A percentile compares a stretch with the other conserved stretches of the same genome.
Conservation (phyloP, 164 flowering plant genomes). For the Nymphaea thermarum region DNA sequence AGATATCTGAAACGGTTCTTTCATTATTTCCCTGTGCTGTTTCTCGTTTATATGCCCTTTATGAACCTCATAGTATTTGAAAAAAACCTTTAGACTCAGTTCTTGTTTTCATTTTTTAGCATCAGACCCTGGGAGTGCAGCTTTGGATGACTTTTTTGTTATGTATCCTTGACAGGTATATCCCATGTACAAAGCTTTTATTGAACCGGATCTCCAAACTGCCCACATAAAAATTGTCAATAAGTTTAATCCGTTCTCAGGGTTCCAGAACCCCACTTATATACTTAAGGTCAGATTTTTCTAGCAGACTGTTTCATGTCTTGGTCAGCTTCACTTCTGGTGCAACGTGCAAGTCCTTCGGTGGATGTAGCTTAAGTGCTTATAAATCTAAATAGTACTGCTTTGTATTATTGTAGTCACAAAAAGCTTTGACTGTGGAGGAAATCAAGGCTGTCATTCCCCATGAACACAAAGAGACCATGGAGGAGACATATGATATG, state of each 20-base stretch:
- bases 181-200: conserved; percentile 98
- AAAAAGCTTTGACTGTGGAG: conserved; percentile 40
- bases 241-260: conserved; percentile 95
- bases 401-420: conserved; percentile 44
- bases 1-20: conserved; percentile 94
- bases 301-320: background rate
- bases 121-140: too few relatives aligned
- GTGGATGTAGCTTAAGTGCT: too few relatives aligned
- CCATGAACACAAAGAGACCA: conserved; percentile 46
- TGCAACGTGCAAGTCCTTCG: too few relatives aligned
- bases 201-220: conserved; percentile 92
- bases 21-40: conserved; percentile 10
- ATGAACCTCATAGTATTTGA: background rate
- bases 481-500: conserved; percentile 88
- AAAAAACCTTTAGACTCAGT: too few relatives aligned
- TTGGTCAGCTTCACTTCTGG: too few relatives aligned
- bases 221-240: conserved; percentile 88
- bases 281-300: conserved; percentile 61
- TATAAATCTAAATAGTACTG: background rate
- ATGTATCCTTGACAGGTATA: conserved; percentile 46
- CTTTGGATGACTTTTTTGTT: too few relatives aligned
- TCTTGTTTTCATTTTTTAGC: too few relatives aligned
- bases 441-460: conserved; percentile 53
- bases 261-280: conserved; percentile 89
- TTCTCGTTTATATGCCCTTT: background rate